A percentile compares a stretch with the other conserved stretches of the same genome.
Evolutionary conservation across 2,329 filamentous ascomycete species (phyloP).

Genomic region (Cryphonectria japonica): DNA sequence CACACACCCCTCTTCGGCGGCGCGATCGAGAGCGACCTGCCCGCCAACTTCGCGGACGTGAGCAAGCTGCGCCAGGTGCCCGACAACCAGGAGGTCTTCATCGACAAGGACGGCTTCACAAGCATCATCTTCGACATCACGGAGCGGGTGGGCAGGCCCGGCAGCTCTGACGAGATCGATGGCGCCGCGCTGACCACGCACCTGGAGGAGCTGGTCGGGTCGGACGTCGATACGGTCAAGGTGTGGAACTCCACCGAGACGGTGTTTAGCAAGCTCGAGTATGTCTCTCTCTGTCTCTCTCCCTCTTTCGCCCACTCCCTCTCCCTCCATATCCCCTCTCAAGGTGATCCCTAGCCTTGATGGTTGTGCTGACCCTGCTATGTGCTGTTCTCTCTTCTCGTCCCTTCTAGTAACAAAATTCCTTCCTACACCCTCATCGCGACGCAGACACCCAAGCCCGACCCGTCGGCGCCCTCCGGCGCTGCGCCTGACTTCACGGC

Average conservation of each 20-base stretch:
- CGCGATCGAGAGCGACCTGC: conserved; percentile 71
- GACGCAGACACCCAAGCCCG: conserved; percentile 55
- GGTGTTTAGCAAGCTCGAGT: conserved; percentile 60
- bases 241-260: conserved; percentile 69
- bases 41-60: conserved; percentile 70
- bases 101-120: conserved; percentile 81
- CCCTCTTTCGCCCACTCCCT: not conserved
- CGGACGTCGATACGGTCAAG: conserved; percentile 65
- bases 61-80: conserved; percentile 76
- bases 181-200: conserved; percentile 72
- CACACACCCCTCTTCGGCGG: conserved; percentile 71
- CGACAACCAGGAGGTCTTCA: conserved; percentile 90
- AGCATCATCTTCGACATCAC: conserved; percentile 90
- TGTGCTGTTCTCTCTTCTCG: not conserved
- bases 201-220: conserved; percentile 70
- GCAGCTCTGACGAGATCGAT: conserved; percentile 62
- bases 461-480: conserved; percentile 39
- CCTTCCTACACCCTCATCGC: conserved; percentile 73
- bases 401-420: conserved; percentile 46
- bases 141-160: conserved; percentile 69
- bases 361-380: not conserved
- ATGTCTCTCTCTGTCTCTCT: conserved; percentile 33
- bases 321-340: not conserved
- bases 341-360: not conserved
- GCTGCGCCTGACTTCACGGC: conserved; percentile 68